Evolutionary conservation across 2,329 filamentous ascomycete species (phyloP).

Genomic region (Aureobasidium subglaciale): DNA sequence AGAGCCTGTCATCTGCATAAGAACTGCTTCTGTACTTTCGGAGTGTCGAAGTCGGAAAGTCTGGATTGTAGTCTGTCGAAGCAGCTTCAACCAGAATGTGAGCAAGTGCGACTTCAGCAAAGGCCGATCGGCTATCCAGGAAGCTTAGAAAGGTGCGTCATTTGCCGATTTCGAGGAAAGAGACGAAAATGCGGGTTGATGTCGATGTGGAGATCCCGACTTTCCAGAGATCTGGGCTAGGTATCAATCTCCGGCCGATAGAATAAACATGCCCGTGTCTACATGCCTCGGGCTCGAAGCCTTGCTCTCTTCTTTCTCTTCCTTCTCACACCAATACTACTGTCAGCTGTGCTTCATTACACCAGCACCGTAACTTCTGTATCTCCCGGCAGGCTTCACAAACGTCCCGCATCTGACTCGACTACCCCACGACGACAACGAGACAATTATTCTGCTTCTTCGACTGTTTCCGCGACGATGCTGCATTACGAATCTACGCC

Average conservation of each 20-base stretch:
- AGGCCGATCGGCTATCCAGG: background rate
- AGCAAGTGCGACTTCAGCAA: background rate
- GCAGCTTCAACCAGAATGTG: background rate
- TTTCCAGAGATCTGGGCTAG: slow-evolving; percentile 2
- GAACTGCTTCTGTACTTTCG: too few species aligned
- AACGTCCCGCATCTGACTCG: background rate
- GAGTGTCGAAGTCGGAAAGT: too few species aligned
- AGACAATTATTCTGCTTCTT: background rate
- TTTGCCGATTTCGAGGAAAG: background rate
- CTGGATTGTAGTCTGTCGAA: background rate
- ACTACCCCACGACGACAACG: slow-evolving; percentile 5
- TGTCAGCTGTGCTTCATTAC: background rate
- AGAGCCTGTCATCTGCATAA: too few species aligned
- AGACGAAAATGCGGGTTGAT: background rate
- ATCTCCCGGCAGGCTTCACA: background rate
- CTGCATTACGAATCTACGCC: slow-evolving; percentile 13
- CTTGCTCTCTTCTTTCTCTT: background rate
- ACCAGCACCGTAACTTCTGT: background rate
- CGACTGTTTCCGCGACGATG: background rate
- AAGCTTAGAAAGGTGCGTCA: background rate
- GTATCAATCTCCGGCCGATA: background rate
- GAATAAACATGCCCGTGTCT: slow-evolving; percentile 1
- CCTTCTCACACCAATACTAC: background rate
- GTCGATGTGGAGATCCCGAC: slow-evolving; percentile 6
- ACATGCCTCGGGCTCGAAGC: background rate